Evolutionary conservation across 2,329 filamentous ascomycete genomes (phyloP).

Genomic region (Apiospora saccharicola): DNA sequence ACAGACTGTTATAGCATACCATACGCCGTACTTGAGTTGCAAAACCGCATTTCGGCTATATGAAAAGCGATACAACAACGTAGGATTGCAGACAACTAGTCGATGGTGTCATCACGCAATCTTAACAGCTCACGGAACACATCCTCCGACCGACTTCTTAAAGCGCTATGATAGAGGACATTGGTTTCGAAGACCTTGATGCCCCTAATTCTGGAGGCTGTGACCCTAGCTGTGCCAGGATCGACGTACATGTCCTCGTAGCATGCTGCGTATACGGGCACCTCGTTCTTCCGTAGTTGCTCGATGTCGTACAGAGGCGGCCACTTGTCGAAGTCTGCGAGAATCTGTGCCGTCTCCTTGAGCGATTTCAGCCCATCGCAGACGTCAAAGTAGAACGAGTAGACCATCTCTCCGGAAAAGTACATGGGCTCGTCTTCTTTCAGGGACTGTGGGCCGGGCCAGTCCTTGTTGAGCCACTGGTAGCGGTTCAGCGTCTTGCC

Average conservation of each 20-base stretch:
- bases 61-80: neutral
- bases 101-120: slow-evolving; percentile 73
- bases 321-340: slow-evolving; percentile 77
- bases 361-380: slow-evolving; percentile 79
- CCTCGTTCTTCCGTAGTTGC: slow-evolving; percentile 76
- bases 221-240: slow-evolving; percentile 74
- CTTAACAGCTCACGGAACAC: slow-evolving; percentile 79
- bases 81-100: slow-evolving; percentile 45
- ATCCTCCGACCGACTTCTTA: slow-evolving; percentile 77
- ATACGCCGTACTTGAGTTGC: neutral
- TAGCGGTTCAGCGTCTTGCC: slow-evolving; percentile 57
- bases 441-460: slow-evolving; percentile 47
- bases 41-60: neutral
- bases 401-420: slow-evolving; percentile 95
- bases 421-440: slow-evolving; percentile 62
- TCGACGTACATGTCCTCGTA: slow-evolving; percentile 97
- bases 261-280: slow-evolving; percentile 85
- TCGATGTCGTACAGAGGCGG: slow-evolving; percentile 76
- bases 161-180: slow-evolving; percentile 83
- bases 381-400: slow-evolving; percentile 82
- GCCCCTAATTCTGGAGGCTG: slow-evolving; percentile 75
- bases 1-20: too few species aligned
- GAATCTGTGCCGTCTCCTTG: slow-evolving; percentile 70
- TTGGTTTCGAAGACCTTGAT: slow-evolving; percentile 88
- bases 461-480: slow-evolving; percentile 56